Base-by-base conservation (phyloP, 768 basidiomycete genomes). In the Amanita subjunquillea region DNA sequence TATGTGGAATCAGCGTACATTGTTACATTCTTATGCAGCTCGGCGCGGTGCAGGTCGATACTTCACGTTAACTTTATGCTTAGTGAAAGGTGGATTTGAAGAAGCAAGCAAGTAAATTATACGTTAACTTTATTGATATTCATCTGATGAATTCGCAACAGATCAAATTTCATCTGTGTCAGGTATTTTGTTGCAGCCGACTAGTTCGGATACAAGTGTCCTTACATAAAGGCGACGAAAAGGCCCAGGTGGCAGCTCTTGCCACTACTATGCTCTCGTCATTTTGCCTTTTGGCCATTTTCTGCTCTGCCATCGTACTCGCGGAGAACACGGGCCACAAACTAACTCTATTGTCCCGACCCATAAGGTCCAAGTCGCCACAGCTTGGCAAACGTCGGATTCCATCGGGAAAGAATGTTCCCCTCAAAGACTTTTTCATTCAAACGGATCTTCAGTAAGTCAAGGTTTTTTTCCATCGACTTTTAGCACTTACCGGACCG, bases 391-490 rank as follows among this genome's bases (percentile, higher is more conserved):
- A 66, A 52, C 64, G 67, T 29, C 66, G 72, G 53, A 69, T 67
- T n/a, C 56, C 73, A 32, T 58, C 65, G 29, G 69, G 76, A 6
- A 59, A 66, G 22, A 69, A 65, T n/a, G 64, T 74, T 37, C 76
- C 76, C 43, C 63, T 81, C 15, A 67, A 66, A 12, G 77, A 79
- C 63, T 78, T 77, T 60, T 79, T 78, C 66, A 56, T 69, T 44
- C 77, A 77, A 34, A 79, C 78, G 30, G 79, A 82, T 60, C 69
- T 79, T 17, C 78, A 80, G 75, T 79, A 55, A 60, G 69, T 54
- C 48, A 38, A 27, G 32, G 50, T 23, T 43, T 58, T 32, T 27
- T 37, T 42, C 15, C 25, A 38, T 23, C 36, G 30, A 49, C n/a
- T 32, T 32, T 3, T 32, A 29, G 27, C 32, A 50, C 36, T 41